A percentile compares a stretch with the other conserved stretches of the same genome.
Conservation (phyloP, 2,329 filamentous ascomycete species). For the Metarhizium rileyi region DNA sequence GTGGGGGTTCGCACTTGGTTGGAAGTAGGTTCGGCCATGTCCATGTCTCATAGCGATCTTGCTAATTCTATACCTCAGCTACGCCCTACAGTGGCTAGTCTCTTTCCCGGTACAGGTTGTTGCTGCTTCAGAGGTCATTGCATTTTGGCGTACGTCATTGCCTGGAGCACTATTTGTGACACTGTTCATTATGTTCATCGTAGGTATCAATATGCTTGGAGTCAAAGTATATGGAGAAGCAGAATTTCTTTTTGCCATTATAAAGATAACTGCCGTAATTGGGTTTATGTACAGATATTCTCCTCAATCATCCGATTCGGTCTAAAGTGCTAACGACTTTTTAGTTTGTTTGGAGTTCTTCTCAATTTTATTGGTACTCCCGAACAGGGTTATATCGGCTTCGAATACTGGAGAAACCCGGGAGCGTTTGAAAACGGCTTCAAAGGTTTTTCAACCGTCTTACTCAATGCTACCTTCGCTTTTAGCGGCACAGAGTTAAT, state of each 20-base stretch:
- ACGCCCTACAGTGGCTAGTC: conserved; percentile 79
- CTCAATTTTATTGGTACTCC: conserved; percentile 13
- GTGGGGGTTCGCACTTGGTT: conserved; percentile 92
- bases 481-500: conserved; percentile 15
- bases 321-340: background rate
- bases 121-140: conserved; percentile 73
- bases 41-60: background rate
- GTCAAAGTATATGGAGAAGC: conserved; percentile 84
- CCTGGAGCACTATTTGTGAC: conserved; percentile 70
- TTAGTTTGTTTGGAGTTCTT: conserved; percentile 12
- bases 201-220: conserved; percentile 78
- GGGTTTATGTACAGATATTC: conserved; percentile 63
- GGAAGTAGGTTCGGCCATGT: conserved; percentile 53
- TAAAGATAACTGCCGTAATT: conserved; percentile 79
- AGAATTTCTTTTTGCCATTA: conserved; percentile 75
- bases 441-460: conserved; percentile 15
- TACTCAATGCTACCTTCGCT: conserved; percentile 12
- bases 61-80: conserved; percentile 37
- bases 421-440: conserved; percentile 14
- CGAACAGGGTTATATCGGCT: conserved; percentile 12
- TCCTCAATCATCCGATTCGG: no score
- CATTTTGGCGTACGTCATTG: conserved; percentile 62
- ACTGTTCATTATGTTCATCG: conserved; percentile 67
- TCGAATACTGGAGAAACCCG: conserved; percentile 14
- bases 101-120: conserved; percentile 79